phyloP scores from a whole-genome alignment of 306 rosid species.

The Dryas drummondii region DNA sequence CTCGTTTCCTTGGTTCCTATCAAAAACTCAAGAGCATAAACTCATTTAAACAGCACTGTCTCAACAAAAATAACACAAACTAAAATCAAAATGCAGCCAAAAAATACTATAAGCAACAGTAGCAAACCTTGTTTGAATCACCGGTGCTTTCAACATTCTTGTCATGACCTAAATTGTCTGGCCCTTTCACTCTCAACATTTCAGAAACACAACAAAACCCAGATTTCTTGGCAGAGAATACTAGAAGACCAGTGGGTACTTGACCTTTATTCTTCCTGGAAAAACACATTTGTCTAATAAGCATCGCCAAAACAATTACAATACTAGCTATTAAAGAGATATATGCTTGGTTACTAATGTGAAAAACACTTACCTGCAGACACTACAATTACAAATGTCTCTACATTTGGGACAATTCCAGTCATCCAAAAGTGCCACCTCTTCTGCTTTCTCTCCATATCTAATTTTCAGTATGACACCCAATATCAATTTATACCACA shows the following conservation, averaged over 20 bases:
- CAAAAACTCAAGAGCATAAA: neutral
- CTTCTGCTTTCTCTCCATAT: constrained; percentile 68
- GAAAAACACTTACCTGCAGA: constrained; percentile 54
- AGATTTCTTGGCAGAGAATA: constrained; percentile 43
- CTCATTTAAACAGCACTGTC: neutral
- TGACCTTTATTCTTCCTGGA: constrained; percentile 67
- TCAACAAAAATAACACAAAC: neutral
- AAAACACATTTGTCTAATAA: constrained; percentile 3
- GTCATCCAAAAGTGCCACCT: constrained; percentile 31
- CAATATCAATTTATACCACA: neutral
- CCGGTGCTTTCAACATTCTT: neutral
- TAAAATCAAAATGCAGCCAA: neutral
- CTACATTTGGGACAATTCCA: constrained; percentile 85
- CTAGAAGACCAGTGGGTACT: constrained; percentile 63
- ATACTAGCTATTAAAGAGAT: neutral
- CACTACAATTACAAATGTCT: constrained; percentile 74
- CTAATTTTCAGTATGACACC: constrained; percentile 33
- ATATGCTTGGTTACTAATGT: neutral
- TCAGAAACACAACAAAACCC: constrained; percentile 72
- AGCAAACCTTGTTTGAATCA: constrained; percentile 30
- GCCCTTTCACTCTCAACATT: constrained; percentile 34
- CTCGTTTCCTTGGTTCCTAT: constrained; percentile 42
- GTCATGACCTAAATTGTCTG: constrained; percentile 27
- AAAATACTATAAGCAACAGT: neutral
- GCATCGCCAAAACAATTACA: constrained; percentile 17